Evolutionary conservation across 768 basidiomycete genomes (phyloP).

Genomic region (Tricholoma terreum): DNA sequence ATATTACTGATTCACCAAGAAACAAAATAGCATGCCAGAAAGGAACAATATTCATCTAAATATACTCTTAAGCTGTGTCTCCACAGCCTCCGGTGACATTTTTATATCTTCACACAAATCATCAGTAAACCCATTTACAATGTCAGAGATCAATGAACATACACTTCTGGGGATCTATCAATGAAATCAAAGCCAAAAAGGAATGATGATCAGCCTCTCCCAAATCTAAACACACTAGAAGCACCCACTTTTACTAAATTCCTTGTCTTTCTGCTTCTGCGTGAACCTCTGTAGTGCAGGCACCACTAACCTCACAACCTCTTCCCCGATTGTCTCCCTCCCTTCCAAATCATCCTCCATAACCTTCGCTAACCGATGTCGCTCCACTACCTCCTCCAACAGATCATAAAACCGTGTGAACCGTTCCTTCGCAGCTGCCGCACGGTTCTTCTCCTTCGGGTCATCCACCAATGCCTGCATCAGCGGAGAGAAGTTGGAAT

Average conservation of each 20-base stretch:
- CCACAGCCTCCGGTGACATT: slow-evolving; percentile 70
- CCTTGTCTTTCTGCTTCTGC: slow-evolving; percentile 74
- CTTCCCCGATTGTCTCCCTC: slow-evolving; percentile 60
- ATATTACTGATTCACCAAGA: no score
- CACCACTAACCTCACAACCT: slow-evolving; percentile 73
- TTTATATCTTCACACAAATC: slow-evolving; percentile 63
- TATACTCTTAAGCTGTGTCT: slow-evolving; percentile 62
- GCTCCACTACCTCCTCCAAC: slow-evolving; percentile 74
- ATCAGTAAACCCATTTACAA: slow-evolving; percentile 9
- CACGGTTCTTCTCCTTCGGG: slow-evolving; percentile 55
- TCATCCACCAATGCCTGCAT: slow-evolving; percentile 67
- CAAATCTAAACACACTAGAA: not conserved
- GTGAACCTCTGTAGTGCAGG: slow-evolving; percentile 72
- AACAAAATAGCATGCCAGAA: no score
- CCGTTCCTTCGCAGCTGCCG: slow-evolving; percentile 73
- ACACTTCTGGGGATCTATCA: slow-evolving; percentile 71
- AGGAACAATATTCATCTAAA: slow-evolving; percentile 34
- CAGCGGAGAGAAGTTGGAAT: slow-evolving; percentile 75
- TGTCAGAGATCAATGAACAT: slow-evolving; percentile 21
- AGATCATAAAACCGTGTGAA: slow-evolving; percentile 80
- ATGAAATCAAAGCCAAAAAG: not conserved
- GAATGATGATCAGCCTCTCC: slow-evolving; percentile 4
- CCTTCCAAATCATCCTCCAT: slow-evolving; percentile 68
- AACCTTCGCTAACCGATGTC: slow-evolving; percentile 66
- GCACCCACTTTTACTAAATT: slow-evolving; percentile 77